Base-by-base conservation (phyloP, 305 asterid genomes). In the Stenogyne calaminthoides region DNA sequence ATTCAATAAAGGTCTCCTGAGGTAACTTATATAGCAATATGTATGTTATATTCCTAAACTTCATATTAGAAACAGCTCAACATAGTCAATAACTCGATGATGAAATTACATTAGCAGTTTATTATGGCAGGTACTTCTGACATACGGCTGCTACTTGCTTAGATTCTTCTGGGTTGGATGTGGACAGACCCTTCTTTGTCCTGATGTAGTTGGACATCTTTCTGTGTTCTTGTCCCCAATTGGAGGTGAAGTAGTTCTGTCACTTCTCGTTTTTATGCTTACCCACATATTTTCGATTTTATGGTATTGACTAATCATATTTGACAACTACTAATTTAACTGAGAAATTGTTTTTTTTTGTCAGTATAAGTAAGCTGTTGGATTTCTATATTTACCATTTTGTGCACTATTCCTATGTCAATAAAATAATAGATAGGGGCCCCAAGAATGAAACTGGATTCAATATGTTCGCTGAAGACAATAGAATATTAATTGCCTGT, bases 1-100 rank as follows among this genome's bases (percentile, higher is more conserved):
- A 78, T 65, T 69, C 84, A n/a, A 83, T 79, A 71, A 86, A 76
- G 44, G 76, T 77, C 3, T 77, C 86, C 46, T 64, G 73, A 70
- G 75, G 65, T 77, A 78, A 52, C 74, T 73, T 14, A 47, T 10
- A 15, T 58, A 63, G 56, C 68, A 85, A 82, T 78, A 47, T 55
- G 80, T 46, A 59, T 80, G 71, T 56, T 39, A 39, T 62, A 32
- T 58, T 51, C 77, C 34, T 73, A 57, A 34, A 34, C 34, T 19
- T 54, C 18, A 29, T 56, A 11, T 32, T n/a, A 22, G 59, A 52
- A 54, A 63, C 22, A 40, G 16, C 27, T 70, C 18, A 39, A 51
- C 20, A 12, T 55, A 22, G 59, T 19, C 60, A 25, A 49, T 49
- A 49, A 15, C 56, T 49, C 22, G 56, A 57, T 32, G 32, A 32